These are phyloP conservation scores for Fistulina hepatica DNA, from an alignment of 1,284 basidiomycete species.

Conservation along the genomic window DNA sequence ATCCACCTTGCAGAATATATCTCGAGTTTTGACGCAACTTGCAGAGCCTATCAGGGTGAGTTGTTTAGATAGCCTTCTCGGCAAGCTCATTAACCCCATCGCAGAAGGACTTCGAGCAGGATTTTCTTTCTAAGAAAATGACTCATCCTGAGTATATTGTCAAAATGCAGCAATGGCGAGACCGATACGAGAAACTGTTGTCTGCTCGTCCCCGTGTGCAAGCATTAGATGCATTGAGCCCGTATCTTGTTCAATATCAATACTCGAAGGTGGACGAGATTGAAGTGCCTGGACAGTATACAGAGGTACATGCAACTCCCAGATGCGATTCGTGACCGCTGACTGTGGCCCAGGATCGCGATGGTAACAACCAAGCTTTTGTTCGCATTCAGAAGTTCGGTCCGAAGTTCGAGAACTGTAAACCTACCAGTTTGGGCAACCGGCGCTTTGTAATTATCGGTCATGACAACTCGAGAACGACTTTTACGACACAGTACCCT, in stretches of 20 bases:
- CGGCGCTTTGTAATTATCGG: constrained; percentile 88
- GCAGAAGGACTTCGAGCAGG: constrained; percentile 84
- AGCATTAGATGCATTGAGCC: constrained; percentile 83
- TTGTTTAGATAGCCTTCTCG: constrained; percentile 10
- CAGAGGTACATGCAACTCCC: constrained; percentile 50
- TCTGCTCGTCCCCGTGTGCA: constrained; percentile 79
- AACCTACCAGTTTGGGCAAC: constrained; percentile 80
- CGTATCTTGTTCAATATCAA: constrained; percentile 96
- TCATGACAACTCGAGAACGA: constrained; percentile 81
- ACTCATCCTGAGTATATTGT: constrained; percentile 84
- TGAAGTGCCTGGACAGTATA: constrained; percentile 97
- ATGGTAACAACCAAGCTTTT: constrained; percentile 89
- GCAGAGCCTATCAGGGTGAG: constrained; percentile 53
- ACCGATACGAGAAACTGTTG: constrained; percentile 80
- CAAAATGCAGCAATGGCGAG: constrained; percentile 87
- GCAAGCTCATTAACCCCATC: constrained; percentile 7
- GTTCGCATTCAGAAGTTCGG: constrained; percentile 88
- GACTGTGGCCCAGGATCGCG: constrained; percentile 62
- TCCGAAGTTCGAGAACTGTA: constrained; percentile 83
- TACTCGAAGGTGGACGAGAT: constrained; percentile 98
- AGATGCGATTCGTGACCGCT: constrained; percentile 8
- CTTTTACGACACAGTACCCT: constrained; percentile 89
- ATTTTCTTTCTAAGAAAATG: constrained; percentile 79
- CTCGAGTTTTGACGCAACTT: constrained; percentile 60
- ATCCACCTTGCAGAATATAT: constrained; percentile 50